A percentile compares a stretch with the other conserved stretches of the same genome.
Conservation (phyloP, 2,329 filamentous ascomycete species). For the Botryotinia convoluta region DNA sequence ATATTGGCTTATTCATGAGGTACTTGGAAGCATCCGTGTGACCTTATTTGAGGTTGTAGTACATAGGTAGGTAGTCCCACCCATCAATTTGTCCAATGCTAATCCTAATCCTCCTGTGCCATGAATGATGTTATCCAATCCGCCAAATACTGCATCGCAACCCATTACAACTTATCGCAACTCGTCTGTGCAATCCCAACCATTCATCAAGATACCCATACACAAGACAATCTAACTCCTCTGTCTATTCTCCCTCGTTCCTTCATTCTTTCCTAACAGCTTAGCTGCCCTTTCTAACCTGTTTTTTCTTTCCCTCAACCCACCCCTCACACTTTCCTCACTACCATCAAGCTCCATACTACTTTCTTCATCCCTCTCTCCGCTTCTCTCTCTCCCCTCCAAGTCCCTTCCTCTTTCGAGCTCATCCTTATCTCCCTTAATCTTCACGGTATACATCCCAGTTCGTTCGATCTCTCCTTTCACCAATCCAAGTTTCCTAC, state of each 20-base stretch:
- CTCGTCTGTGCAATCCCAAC: not conserved
- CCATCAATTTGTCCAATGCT: not conserved
- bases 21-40: not conserved
- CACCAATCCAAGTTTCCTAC: not conserved
- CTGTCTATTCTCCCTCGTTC: not conserved
- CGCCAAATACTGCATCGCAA: no score
- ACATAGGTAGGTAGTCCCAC: not conserved
- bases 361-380: not conserved
- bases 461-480: conserved; percentile 14
- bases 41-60: not conserved
- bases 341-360: conserved; percentile 13
- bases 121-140: not conserved
- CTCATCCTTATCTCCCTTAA: conserved; percentile 6
- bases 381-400: not conserved
- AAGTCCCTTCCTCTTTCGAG: not conserved
- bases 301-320: not conserved
- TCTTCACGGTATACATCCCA: conserved; percentile 17
- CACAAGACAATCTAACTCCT: not conserved
- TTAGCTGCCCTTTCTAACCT: conserved; percentile 11
- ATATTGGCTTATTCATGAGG: not conserved
- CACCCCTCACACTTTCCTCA: not conserved
- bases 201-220: not conserved
- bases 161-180: not conserved
- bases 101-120: not conserved
- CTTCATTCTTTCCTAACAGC: conserved; percentile 4